Evolutionary conservation across 2,329 filamentous ascomycete genomes (phyloP).

Genomic region (Leptographium radiaticola): DNA sequence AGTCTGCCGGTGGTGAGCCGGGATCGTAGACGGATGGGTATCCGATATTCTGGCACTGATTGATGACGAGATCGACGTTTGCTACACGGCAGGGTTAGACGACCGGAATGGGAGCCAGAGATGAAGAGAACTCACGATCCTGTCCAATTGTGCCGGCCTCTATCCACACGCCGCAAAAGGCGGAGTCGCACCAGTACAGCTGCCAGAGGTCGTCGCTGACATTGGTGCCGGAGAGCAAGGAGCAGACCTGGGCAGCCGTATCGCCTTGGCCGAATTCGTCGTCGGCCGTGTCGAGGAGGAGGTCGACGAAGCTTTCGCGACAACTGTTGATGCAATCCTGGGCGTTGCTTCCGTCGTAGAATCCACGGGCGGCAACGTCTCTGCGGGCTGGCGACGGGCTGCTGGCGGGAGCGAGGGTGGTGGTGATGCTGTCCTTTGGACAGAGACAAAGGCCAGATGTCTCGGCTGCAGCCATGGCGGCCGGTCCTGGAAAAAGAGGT

Average conservation of each 20-base stretch:
- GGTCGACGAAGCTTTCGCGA: constrained; percentile 6
- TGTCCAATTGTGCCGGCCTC: constrained; percentile 17
- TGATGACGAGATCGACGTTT: constrained; percentile 37
- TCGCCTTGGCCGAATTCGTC: too few relatives aligned
- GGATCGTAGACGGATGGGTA: constrained; percentile 20
- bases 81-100: constrained; percentile 20
- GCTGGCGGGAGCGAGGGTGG: background rate
- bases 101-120: background rate
- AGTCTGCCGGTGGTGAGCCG: constrained; percentile 20
- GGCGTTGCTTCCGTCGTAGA: constrained; percentile 6
- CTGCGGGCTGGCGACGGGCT: background rate
- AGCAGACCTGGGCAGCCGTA: constrained; percentile 1
- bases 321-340: constrained; percentile 8
- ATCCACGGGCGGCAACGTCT: background rate
- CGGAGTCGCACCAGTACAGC: constrained; percentile 39
- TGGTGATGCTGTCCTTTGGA: background rate
- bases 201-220: constrained; percentile 23
- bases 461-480: constrained; percentile 7
- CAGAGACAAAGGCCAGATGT: constrained; percentile 10
- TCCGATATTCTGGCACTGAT: constrained; percentile 30
- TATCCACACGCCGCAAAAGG: constrained; percentile 33
- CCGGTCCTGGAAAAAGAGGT: background rate
- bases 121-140: constrained; percentile 28
- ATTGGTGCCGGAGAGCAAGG: background rate
- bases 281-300: background rate